phyloP scores from a whole-genome alignment of 2,329 filamentous ascomycete genomes.

The Drechslera avenae region DNA sequence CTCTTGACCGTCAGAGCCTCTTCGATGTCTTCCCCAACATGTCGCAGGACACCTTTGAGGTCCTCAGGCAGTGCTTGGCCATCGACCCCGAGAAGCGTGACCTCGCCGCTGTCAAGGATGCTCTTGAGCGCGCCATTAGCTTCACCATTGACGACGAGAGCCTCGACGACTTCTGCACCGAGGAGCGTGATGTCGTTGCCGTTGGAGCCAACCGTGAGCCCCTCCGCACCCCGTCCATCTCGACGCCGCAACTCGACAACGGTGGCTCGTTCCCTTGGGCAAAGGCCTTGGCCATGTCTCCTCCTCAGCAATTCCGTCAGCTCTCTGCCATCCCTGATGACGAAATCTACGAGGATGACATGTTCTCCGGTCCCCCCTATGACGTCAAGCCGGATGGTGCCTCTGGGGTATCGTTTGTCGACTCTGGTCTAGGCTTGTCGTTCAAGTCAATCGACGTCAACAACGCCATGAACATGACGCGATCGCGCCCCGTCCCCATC shows the following conservation, averaged over 20 bases:
- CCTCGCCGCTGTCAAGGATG: constrained; percentile 75
- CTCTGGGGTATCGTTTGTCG: constrained; percentile 81
- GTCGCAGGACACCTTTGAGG: constrained; percentile 97
- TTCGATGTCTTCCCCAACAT: constrained; percentile 99
- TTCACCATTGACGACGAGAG: constrained; percentile 94
- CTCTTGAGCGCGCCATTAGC: constrained; percentile 77
- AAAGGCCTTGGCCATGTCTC: constrained; percentile 80
- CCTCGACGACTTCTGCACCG: constrained; percentile 90
- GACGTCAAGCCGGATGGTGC: constrained; percentile 76
- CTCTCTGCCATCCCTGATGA: constrained; percentile 84
- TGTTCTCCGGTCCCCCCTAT: constrained; percentile 83
- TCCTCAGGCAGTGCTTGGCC: constrained; percentile 87
- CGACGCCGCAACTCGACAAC: constrained; percentile 79
- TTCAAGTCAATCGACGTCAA: constrained; percentile 69
- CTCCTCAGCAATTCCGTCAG: constrained; percentile 74
- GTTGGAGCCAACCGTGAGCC: constrained; percentile 90
- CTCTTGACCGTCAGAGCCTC: constrained; percentile 88
- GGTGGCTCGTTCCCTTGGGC: constrained; percentile 91
- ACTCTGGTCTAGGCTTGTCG: constrained; percentile 80
- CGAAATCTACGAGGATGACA: constrained; percentile 79
- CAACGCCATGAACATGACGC: constrained; percentile 55
- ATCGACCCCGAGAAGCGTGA: constrained; percentile 90
- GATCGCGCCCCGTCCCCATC: constrained; percentile 76
- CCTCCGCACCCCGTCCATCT: constrained; percentile 91
- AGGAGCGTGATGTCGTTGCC: constrained; percentile 75